Conservation (phyloP, 2,329 filamentous ascomycete genomes). For the Aureobasidium subglaciale region DNA sequence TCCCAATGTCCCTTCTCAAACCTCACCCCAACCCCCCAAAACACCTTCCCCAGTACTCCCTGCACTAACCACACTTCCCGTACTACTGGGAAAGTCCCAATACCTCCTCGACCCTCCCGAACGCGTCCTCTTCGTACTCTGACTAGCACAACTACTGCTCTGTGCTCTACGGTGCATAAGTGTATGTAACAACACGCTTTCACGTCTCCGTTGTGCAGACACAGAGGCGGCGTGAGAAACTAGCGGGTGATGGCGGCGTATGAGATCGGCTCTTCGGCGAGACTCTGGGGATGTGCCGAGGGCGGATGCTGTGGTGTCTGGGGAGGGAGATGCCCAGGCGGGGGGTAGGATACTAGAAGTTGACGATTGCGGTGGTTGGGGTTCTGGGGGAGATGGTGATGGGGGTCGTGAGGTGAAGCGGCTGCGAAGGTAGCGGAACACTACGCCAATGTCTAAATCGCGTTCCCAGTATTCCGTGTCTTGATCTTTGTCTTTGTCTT, state of each 20-base stretch:
- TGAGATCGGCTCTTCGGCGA: conserved; percentile 71
- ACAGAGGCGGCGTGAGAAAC: conserved; percentile 51
- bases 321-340: conserved; percentile 27
- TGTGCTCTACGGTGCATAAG: conserved; percentile 25
- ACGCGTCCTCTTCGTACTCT: conserved; percentile 66
- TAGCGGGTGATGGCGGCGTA: conserved; percentile 83
- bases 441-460: conserved; percentile 81
- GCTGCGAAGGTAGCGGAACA: conserved; percentile 78
- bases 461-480: conserved; percentile 84
- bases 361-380: conserved; percentile 19
- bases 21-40: conserved; percentile 74
- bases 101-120: conserved; percentile 74
- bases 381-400: conserved; percentile 19
- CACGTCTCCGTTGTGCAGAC: conserved; percentile 22
- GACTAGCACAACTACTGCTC: conserved; percentile 71
- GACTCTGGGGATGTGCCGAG: conserved; percentile 48
- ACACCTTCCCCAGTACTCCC: conserved; percentile 56
- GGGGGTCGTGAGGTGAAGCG: conserved; percentile 55
- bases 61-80: conserved; percentile 33
- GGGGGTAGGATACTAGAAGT: conserved; percentile 25
- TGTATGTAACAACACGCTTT: conserved; percentile 30
- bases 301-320: conserved; percentile 28
- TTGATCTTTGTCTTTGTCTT: conserved; percentile 30
- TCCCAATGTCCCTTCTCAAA: conserved; percentile 30
- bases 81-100: conserved; percentile 77